Evolutionary conservation across 306 rosid genomes (phyloP).

Genomic region (Vigna nakashimae): DNA sequence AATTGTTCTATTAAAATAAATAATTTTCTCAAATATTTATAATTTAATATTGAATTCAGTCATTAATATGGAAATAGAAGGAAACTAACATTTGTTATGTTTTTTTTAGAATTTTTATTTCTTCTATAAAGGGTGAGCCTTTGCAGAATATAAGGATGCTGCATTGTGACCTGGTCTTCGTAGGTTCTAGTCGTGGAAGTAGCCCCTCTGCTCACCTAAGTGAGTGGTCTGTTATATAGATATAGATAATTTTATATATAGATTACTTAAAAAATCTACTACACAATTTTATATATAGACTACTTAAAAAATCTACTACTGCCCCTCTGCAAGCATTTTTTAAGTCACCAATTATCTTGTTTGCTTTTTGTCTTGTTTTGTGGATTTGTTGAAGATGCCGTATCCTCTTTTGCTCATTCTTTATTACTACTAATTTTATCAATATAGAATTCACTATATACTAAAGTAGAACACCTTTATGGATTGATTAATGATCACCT

Average conservation of each 20-base stretch:
- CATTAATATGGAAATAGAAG: neutral
- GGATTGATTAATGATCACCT: slow-evolving; percentile 9
- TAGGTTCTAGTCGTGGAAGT: neutral
- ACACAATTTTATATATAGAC: too few relatives aligned
- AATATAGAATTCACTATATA: neutral
- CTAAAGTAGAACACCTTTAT: neutral
- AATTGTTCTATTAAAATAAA: neutral
- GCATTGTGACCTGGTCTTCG: slow-evolving; percentile 6
- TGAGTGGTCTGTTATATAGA: neutral
- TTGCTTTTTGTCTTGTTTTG: neutral
- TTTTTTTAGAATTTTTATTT: slow-evolving; percentile 25
- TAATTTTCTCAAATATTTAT: neutral
- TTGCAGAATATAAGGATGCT: slow-evolving; percentile 1
- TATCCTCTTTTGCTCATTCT: neutral
- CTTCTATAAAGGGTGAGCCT: slow-evolving; percentile 1
- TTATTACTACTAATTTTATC: neutral
- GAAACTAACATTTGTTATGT: neutral
- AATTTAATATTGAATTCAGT: neutral
- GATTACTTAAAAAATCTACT: neutral
- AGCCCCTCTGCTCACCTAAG: neutral
- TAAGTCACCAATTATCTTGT: neutral
- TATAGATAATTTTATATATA: neutral
- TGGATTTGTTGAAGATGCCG: neutral
- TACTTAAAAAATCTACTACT: too few relatives aligned
- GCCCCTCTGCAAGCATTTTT: neutral